Base-by-base conservation (phyloP, 1,284 basidiomycete species). In the Sphaerobolus stellatus region DNA sequence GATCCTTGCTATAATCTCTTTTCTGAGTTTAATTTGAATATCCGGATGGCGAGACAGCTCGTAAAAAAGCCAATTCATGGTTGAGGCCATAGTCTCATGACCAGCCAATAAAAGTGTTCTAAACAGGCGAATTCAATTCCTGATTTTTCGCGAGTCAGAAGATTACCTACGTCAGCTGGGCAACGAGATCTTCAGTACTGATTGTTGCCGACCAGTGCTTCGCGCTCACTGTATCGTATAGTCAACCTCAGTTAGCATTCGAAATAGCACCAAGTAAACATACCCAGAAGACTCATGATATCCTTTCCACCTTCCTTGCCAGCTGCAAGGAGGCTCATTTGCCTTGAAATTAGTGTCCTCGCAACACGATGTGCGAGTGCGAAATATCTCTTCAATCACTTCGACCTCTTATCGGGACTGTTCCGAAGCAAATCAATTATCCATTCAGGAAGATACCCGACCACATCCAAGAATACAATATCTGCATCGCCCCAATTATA, bases 281-380 rank as follows among this genome's bases (percentile, higher is more conserved):
- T 56, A 75, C 76, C 69, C 5, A 79, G 66, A 29, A 77, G 65
- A 53, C 71, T 77, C 62, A 80, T 73, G 22, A 78, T 56, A 58
- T 79, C 78, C 3, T 66, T 63, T 7, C 22, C 13, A 6, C 58
- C 62, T 2, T 63, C 64, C 45, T 68, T 68, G 4, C 70, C 72
- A 2, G 62, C 50, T 2, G 62, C 52, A 3, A 71, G n/a, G n/a
- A n/a, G n/a, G n/a, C n/a, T n/a, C n/a, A n/a, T n/a, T n/a, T n/a
- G n/a, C n/a, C n/a, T n/a, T n/a, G n/a, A n/a, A n/a, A n/a, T n/a
- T n/a, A n/a, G n/a, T n/a, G n/a, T n/a, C n/a, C n/a, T n/a, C n/a
- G n/a, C n/a, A n/a, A n/a, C n/a, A n/a, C n/a, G 33, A 18, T 34
- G 33, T 11, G 33, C 33, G 33, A 18, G 11, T 18, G 11, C 18